Evolutionary conservation across 805 yeast species (phyloP), one percentile per base, ranked within the genome.

Genomic region (Cyberlindnera samutprakarnensis): DNA sequence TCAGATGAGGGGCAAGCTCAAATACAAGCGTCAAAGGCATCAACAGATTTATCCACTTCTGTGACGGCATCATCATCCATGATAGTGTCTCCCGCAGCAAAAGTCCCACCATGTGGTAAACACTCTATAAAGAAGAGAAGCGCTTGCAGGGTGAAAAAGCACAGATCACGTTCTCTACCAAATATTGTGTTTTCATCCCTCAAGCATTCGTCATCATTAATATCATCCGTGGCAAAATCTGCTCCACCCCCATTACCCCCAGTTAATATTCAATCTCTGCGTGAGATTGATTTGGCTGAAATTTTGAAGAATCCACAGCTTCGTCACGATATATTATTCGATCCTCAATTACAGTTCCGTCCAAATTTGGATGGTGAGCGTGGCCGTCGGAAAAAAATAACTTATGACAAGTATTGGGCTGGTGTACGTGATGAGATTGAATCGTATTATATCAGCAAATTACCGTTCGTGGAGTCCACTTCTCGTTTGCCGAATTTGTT

Each of bases 311-410:
- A 88, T 57, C 95, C 95, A 4, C 95, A 86, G 54, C 64, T 88
- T 35, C 72, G 97, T 42, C 97, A 88, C 56, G 97, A 90, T 54
- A 84, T 90, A 33, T 67, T 86, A 11, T 88, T 88, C 53, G 96
- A 88, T 60, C 94, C 96, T 13, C 84, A 83, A 50, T 64, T 88
- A 37, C 95, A 87, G 61, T 85, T 88, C 56, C 72, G 96, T 53
- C 94, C 94, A 18, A 84, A 85, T 50, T 62, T 87, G 43, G 95
- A 84, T 54, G 94, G 95, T 31, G 96, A 88, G 58, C 65, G 95
- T 31, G 95, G 94, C 18, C 69, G 76, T 38, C 69, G 87, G 33
- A 85, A 87, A 67, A 78, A 75, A 57, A 56, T 68, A 36, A 66
- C 79, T 27, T 79, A 86, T 30, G 94, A 85, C 51, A 76, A 71